These are phyloP conservation scores for Euryodendron excelsum DNA, from an alignment of 148 eudicot species.

Conservation along the genomic window DNA sequence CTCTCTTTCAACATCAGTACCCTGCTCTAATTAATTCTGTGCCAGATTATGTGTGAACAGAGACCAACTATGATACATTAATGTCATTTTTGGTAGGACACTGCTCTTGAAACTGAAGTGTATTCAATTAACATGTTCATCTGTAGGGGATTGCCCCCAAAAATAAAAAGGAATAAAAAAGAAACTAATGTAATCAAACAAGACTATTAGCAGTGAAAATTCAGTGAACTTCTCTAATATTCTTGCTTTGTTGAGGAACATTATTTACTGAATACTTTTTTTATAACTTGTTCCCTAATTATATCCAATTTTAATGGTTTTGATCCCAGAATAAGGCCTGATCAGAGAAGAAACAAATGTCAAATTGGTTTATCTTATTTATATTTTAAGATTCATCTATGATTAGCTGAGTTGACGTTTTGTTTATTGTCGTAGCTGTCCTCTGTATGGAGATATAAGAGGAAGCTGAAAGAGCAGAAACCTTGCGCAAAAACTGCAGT, in stretches of 20 bases:
- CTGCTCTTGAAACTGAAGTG: background rate
- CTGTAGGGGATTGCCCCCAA: no score
- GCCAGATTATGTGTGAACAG: background rate
- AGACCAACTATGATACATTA: background rate
- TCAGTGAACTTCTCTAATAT: no score
- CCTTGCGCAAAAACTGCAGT: constrained; percentile 24
- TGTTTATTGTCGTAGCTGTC: constrained; percentile 33
- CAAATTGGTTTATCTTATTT: background rate
- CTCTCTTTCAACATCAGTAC: background rate
- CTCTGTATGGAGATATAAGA: constrained; percentile 47
- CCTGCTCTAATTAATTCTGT: background rate
- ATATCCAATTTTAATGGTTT: no score
- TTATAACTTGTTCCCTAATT: no score
- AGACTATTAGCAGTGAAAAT: no score
- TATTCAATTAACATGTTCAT: no score
- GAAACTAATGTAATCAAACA: no score
- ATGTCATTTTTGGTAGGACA: background rate
- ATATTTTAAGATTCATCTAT: background rate
- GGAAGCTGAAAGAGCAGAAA: constrained; percentile 48
- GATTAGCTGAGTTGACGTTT: background rate
- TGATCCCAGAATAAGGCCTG: no score
- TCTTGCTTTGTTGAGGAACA: no score
- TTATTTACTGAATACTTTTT: no score
- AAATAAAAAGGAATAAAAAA: no score
- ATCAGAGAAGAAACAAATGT: background rate